These are phyloP conservation scores for Boletus eberwhitei DNA, from an alignment of 768 basidiomycete genomes.

Conservation along the genomic window DNA sequence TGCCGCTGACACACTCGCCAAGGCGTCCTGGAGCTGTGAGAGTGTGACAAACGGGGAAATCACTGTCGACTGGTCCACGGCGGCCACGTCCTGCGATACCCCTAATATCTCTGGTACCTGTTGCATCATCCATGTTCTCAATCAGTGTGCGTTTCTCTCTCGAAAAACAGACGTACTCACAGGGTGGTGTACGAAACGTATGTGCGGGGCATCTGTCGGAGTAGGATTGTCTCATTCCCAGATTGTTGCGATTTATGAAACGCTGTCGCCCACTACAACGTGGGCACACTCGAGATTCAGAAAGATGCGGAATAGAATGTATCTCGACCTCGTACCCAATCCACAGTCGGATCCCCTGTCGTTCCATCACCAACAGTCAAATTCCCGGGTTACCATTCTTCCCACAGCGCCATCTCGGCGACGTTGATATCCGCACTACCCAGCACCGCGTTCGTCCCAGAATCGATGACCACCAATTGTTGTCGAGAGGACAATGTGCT, in stretches of 20 bases:
- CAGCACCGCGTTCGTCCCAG: not conserved
- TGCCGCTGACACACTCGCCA: not conserved
- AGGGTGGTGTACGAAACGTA: not conserved
- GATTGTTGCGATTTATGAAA: not conserved
- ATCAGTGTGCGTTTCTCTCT: not conserved
- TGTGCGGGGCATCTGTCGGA: not conserved
- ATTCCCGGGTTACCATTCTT: not conserved
- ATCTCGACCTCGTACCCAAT: not conserved
- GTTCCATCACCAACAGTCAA: not conserved
- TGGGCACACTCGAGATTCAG: not conserved
- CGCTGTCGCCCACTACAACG: not conserved
- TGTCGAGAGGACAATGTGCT: not conserved
- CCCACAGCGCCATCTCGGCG: not conserved
- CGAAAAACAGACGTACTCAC: not conserved
- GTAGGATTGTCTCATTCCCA: not conserved
- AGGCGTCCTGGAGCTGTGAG: not conserved
- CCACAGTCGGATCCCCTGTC: not conserved
- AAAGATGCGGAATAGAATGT: too few relatives aligned
- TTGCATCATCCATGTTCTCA: not conserved
- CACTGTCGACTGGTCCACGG: not conserved
- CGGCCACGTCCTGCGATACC: not conserved
- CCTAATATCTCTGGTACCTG: not conserved
- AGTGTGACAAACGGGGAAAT: not conserved
- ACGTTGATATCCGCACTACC: not conserved
- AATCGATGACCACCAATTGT: not conserved